phyloP scores from a whole-genome alignment of 106 monocot genomes.

The Dioscorea alata region DNA sequence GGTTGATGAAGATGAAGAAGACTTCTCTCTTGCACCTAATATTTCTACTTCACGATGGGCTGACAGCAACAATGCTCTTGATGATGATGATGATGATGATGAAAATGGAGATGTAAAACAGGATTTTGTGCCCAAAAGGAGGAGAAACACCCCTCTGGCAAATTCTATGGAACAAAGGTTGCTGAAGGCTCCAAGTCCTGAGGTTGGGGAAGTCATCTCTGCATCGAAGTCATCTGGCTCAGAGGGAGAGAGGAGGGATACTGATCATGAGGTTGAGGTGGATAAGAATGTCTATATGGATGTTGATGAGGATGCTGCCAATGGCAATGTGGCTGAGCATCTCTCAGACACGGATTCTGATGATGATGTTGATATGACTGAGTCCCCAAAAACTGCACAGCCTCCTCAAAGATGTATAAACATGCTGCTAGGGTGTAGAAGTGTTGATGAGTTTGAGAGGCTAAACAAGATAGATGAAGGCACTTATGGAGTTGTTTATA shows the following conservation, averaged over 20 bases:
- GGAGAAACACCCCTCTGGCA: slow-evolving; percentile 14
- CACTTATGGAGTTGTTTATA: slow-evolving; percentile 74
- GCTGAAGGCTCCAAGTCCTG: slow-evolving; percentile 25
- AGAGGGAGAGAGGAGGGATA: slow-evolving; percentile 12
- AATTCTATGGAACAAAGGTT: not conserved
- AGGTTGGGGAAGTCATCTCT: slow-evolving; percentile 28
- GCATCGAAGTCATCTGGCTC: slow-evolving; percentile 12
- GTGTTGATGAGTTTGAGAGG: slow-evolving; percentile 78
- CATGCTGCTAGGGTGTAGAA: slow-evolving; percentile 73
- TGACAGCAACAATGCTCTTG: slow-evolving; percentile 9
- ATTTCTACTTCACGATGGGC: slow-evolving; percentile 47
- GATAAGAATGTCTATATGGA: slow-evolving; percentile 39
- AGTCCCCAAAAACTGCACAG: slow-evolving; percentile 26
- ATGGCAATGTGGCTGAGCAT: slow-evolving; percentile 8
- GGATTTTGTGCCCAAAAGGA: slow-evolving; percentile 11
- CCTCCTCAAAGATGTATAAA: slow-evolving; percentile 52
- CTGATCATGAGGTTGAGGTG: slow-evolving; percentile 9
- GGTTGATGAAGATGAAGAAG: slow-evolving; percentile 19
- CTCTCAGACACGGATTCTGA: slow-evolving; percentile 14
- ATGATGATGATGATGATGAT: slow-evolving; percentile 19
- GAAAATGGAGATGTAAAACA: not conserved
- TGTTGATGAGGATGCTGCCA: slow-evolving; percentile 20
- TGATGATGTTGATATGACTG: slow-evolving; percentile 7
- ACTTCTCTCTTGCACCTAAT: slow-evolving; percentile 2
- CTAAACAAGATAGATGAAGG: slow-evolving; percentile 81